Evolutionary conservation across 495 filamentous ascomycete genomes (phyloP), one percentile per base, ranked within the genome.

Genomic region (Melanomma pulvis-pyrius): DNA sequence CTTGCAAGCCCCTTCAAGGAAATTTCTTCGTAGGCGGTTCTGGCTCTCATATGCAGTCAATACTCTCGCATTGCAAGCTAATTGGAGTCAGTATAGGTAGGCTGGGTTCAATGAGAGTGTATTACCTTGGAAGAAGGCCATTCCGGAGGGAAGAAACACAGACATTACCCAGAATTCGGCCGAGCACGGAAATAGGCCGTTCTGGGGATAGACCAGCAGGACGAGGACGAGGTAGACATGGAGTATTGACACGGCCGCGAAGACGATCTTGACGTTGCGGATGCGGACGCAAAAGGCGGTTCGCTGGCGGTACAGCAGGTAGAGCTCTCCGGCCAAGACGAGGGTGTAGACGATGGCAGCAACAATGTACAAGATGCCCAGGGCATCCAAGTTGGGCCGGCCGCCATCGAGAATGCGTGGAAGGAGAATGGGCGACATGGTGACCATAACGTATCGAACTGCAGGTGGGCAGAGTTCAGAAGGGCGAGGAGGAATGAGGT

Each of bases 111-210:
- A 53, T 30, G 9, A 36, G 30, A 9, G 57, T 15, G 11, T 36
- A 55, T n/a, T 54, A 75, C 73, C 89, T 69, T 91, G 88, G 75
- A 91, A 92, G 1, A 90, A 75, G 19, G 85, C 88, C 65, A 91
- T 83, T 28, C 89, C 89, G 26, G 86, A 81, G 2, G 89, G 89
- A 30, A 91, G 79, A 73, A 84, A 88, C 46, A 86, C 81, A 54
- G 86, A 82, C 89, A 92, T 92, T 72, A 90, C 80, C 87, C 88
- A 92, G 75, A 82, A 92, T 71, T 90, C 82, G 19, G 76, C 71
- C 29, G 77, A 77, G 50, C 85, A 87, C 0, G 86, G 84, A 59
- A 87, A 82, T 7, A 82, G 67, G 1, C 84, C 76, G 13, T 90
- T 89, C 24, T 85, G 65, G 28, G 84, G 81, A 68, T 85, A 86